A percentile compares a stretch with the other conserved stretches of the same genome.
Evolutionary conservation across 1,284 basidiomycete species (phyloP).

Genomic region (Bjerkandera adusta): DNA sequence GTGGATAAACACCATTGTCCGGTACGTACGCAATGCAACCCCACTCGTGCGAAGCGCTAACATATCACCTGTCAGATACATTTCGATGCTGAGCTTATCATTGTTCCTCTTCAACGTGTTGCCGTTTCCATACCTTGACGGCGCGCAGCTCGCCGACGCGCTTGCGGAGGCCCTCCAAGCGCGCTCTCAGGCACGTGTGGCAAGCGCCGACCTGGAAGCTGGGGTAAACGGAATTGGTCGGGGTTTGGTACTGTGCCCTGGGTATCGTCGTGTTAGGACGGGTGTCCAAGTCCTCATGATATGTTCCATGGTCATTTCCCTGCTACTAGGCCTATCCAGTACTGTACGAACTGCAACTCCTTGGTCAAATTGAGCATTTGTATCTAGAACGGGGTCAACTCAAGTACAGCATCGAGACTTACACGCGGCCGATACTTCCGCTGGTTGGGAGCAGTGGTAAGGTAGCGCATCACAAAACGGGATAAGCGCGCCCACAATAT

Average conservation of each 20-base stretch:
- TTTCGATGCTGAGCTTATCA: constrained; percentile 59
- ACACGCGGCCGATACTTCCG: too few species aligned
- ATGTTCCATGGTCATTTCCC: too few species aligned
- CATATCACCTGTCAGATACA: constrained; percentile 48
- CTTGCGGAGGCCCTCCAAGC: constrained; percentile 29
- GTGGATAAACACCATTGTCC: constrained; percentile 38
- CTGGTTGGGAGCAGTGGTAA: too few species aligned
- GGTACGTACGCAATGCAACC: constrained; percentile 38
- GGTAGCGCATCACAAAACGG: too few species aligned
- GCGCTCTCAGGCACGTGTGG: not conserved
- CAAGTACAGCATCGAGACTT: too few species aligned
- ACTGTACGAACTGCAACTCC: too few species aligned
- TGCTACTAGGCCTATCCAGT: too few species aligned
- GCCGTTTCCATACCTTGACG: constrained; percentile 64
- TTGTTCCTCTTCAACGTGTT: constrained; percentile 73
- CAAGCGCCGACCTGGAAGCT: not conserved
- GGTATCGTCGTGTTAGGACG: not conserved
- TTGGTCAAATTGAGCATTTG: too few species aligned
- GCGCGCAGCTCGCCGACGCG: constrained; percentile 45
- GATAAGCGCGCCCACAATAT: too few species aligned
- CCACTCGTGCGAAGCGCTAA: constrained; percentile 8
- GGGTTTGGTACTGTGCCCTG: not conserved
- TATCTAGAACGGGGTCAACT: too few species aligned
- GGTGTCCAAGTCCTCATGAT: not conserved
- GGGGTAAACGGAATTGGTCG: not conserved